Base-by-base conservation (phyloP, 192 early-diverging fungal genomes). In the Geranomyces michiganensis region DNA sequence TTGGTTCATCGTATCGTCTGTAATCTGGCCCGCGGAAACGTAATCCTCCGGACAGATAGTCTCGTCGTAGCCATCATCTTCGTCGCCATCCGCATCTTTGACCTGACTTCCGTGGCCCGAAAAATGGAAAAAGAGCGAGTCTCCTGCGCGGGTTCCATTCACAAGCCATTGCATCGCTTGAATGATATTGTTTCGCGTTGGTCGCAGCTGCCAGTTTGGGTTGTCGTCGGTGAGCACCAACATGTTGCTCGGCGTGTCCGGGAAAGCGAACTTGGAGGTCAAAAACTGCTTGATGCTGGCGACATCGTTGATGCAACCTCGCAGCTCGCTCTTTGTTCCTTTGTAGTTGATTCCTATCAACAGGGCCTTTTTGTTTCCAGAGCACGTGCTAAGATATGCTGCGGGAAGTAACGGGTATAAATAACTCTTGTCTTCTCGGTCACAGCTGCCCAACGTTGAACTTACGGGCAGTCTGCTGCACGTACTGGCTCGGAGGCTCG, bases 301-400 rank as follows among this genome's bases (percentile, higher is more conserved):
- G 47, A 83, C 83, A 67, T 85, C 83, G 56, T 85, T 85, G 58
- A 75, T 76, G 72, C 83, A 85, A 71, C 79, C 80, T 53, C 33
- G 55, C 17, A 84, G 86, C 71, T 86, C 78, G 61, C 82, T 80
- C 64, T 78, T 76, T 53, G 85, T 79, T 27, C 84, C 82, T 55
- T 83, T 79, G 79, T 98, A 98, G 75, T 98, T 98, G 79, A 96
- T 94, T 24, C 96, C 96, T 67, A 98, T 90, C 45, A 98, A 83
- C 24, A 98, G 79, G 10, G 94, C 95, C 46, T 78, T 78, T 41
- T 75, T 78, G 48, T 61, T 65, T 15, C 79, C 79, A 2, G 62
- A 64, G 43, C 73, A 74, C 3, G 21, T 77, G 0, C 73, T 76
- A 8, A 78, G 51, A 58, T 73, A 68, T 21, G 46, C 66, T 68